phyloP scores from a whole-genome alignment of 305 asterid species.

The Fraxinus sp. region DNA sequence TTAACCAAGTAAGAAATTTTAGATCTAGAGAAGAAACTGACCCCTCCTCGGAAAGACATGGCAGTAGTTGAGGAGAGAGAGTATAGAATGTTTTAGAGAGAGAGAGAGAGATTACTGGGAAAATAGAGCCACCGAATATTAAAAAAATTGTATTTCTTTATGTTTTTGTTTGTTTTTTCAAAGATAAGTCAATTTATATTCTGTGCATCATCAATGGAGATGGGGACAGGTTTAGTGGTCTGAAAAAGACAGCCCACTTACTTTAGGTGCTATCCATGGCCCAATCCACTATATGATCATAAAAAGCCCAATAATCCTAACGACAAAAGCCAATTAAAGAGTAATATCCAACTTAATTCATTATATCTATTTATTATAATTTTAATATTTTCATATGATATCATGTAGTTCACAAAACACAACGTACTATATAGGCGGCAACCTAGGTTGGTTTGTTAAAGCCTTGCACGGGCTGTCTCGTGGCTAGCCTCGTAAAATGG shows the following conservation, averaged over 20 bases:
- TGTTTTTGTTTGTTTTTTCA: not conserved
- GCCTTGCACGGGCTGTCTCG: too few species aligned
- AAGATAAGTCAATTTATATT: not conserved
- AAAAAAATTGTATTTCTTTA: not conserved
- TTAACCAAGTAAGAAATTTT: not conserved
- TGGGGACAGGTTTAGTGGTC: not conserved
- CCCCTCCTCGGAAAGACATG: conserved; percentile 1
- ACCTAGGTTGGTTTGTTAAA: too few species aligned
- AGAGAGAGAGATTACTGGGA: not conserved
- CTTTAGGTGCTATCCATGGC: not conserved
- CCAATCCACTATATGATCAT: not conserved
- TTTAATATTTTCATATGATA: too few species aligned
- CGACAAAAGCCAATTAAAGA: too few species aligned
- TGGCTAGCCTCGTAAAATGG: too few species aligned
- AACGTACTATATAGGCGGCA: too few species aligned
- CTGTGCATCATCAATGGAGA: not conserved
- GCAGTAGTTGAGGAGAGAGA: not conserved
- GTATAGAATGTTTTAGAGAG: not conserved
- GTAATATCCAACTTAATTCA: too few species aligned
- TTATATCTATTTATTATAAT: too few species aligned
- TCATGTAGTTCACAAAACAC: too few species aligned
- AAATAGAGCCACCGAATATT: not conserved
- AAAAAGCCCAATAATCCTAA: not conserved
- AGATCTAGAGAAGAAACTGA: not conserved
- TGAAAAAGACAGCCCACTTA: not conserved